phyloP scores from a whole-genome alignment of 108 stramenopile genomes.

The Nitzschia sp. region DNA sequence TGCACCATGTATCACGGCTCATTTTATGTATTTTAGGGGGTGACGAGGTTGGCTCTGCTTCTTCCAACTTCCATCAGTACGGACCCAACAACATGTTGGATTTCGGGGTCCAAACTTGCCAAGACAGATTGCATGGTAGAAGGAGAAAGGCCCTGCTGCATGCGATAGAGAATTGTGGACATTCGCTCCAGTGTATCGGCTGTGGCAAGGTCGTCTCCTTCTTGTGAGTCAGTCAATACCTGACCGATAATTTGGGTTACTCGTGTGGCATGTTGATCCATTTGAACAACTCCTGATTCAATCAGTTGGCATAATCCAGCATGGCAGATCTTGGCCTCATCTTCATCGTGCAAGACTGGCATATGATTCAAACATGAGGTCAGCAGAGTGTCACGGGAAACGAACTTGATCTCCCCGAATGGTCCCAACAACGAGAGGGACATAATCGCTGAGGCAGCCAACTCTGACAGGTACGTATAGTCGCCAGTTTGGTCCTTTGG shows the following conservation, averaged over 20 bases:
- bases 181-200: slow-evolving; percentile 48
- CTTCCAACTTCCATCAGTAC: slow-evolving; percentile 32
- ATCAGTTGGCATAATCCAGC: slow-evolving; percentile 64
- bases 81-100: slow-evolving; percentile 41
- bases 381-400: slow-evolving; percentile 37
- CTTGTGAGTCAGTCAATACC: slow-evolving; percentile 42
- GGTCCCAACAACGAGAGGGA: slow-evolving; percentile 60
- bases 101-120: slow-evolving; percentile 32
- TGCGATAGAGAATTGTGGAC: slow-evolving; percentile 35
- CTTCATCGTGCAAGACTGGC: slow-evolving; percentile 67
- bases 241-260: slow-evolving; percentile 49
- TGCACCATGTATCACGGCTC: not conserved
- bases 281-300: slow-evolving; percentile 38
- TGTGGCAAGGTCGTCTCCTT: slow-evolving; percentile 60
- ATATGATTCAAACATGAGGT: slow-evolving; percentile 50
- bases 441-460: slow-evolving; percentile 65
- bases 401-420: slow-evolving; percentile 34
- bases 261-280: slow-evolving; percentile 19
- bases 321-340: slow-evolving; percentile 75
- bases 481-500: slow-evolving; percentile 46
- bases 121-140: slow-evolving; percentile 42
- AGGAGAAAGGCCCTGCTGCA: slow-evolving; percentile 39
- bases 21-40: slow-evolving; percentile 18
- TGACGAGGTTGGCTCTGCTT: slow-evolving; percentile 27
- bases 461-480: slow-evolving; percentile 45